Percentiles rank a stretch among this genome's conserved stretches.
These are phyloP conservation scores for Chenopodium quinoa DNA, from an alignment of 148 eudicot genomes.

Conservation along the genomic window DNA sequence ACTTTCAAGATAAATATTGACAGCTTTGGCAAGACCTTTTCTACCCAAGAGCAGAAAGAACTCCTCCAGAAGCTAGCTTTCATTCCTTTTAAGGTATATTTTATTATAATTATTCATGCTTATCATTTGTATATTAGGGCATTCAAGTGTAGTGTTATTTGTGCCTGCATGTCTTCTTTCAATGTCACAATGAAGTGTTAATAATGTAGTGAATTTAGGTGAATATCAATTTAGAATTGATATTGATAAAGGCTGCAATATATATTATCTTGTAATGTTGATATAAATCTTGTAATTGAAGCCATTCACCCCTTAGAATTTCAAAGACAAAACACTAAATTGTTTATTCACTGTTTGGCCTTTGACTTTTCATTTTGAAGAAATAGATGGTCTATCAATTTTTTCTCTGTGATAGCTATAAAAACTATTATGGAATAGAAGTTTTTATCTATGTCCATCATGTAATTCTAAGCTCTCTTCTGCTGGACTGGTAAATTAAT, in stretches of 20 bases:
- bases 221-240: neutral
- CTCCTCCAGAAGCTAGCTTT: constrained; percentile 57
- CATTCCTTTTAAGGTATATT: constrained; percentile 81
- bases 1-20: constrained; percentile 79
- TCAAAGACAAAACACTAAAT: too few species aligned
- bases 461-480: too few species aligned
- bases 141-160: neutral
- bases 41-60: constrained; percentile 64
- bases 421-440: too few species aligned
- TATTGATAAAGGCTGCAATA: neutral
- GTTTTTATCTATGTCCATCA: too few species aligned
- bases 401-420: too few species aligned
- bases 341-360: too few species aligned
- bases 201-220: neutral
- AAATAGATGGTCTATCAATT: too few species aligned
- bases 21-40: constrained; percentile 77
- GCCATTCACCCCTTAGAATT: too few species aligned
- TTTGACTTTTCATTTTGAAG: too few species aligned
- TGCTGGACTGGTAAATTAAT: too few species aligned
- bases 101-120: neutral
- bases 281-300: too few species aligned
- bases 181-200: neutral
- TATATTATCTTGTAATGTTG: too few species aligned
- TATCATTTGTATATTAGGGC: neutral
- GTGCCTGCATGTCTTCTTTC: neutral